Evolutionary conservation across 148 eudicot genomes (phyloP).

Genomic region (Linanthus parryae): DNA sequence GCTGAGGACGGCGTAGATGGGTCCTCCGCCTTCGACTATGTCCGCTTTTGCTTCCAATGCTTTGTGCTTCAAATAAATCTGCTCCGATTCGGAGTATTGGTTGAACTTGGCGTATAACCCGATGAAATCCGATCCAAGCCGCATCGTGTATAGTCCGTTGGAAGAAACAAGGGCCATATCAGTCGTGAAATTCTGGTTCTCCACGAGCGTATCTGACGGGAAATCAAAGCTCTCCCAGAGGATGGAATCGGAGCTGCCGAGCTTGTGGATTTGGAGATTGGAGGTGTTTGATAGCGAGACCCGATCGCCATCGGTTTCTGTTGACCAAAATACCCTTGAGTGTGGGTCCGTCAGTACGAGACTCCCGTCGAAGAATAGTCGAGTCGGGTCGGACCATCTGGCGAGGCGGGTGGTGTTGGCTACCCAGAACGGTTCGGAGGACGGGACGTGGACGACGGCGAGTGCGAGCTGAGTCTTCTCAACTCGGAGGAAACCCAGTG

Average conservation of each 20-base stretch:
- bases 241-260: constrained; percentile 1
- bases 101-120: constrained; percentile 61
- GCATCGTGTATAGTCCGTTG: constrained; percentile 62
- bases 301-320: constrained; percentile 50
- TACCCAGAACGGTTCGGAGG: constrained; percentile 61
- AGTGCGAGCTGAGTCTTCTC: constrained; percentile 44
- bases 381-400: constrained; percentile 45
- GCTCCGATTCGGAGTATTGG: constrained; percentile 19
- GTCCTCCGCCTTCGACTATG: constrained; percentile 49
- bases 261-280: constrained; percentile 36
- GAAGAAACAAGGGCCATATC: constrained; percentile 61
- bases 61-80: constrained; percentile 56
- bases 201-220: constrained; percentile 78
- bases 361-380: constrained; percentile 69
- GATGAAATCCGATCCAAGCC: constrained; percentile 59
- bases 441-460: constrained; percentile 62
- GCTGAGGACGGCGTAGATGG: constrained; percentile 40
- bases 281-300: constrained; percentile 49
- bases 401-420: constrained; percentile 26
- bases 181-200: constrained; percentile 82
- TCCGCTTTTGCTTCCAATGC: constrained; percentile 62
- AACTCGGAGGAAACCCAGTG: constrained; percentile 73
- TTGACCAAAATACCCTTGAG: constrained; percentile 77
- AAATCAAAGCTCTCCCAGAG: constrained; percentile 76
- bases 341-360: constrained; percentile 48